These are phyloP conservation scores for Coniochaeta sp. DNA, from an alignment of 2,329 filamentous ascomycete genomes.

Conservation along the genomic window DNA sequence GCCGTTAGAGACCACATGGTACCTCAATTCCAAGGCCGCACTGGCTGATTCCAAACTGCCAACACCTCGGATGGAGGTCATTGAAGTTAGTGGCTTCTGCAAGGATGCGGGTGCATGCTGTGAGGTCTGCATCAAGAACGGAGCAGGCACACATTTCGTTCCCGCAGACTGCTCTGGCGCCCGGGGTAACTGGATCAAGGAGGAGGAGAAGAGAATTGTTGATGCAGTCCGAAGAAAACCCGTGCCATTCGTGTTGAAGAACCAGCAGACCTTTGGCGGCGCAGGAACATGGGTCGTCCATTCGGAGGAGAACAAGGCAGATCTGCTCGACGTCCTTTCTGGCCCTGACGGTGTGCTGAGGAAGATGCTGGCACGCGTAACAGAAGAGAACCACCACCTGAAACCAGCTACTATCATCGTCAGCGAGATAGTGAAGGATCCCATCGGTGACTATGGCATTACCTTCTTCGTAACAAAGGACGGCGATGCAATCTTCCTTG, in stretches of 20 bases:
- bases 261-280: slow-evolving; percentile 28
- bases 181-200: slow-evolving; percentile 20
- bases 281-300: slow-evolving; percentile 26
- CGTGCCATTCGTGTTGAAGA: slow-evolving; percentile 29
- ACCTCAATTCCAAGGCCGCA: slow-evolving; percentile 27
- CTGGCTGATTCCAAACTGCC: slow-evolving; percentile 25
- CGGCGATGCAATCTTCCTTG: slow-evolving; percentile 19
- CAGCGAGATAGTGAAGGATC: slow-evolving; percentile 22
- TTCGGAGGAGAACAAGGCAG: slow-evolving; percentile 16
- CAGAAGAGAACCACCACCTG: slow-evolving; percentile 21
- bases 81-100: slow-evolving; percentile 17
- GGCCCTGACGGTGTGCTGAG: slow-evolving; percentile 17
- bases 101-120: slow-evolving; percentile 16
- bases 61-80: slow-evolving; percentile 19
- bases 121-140: slow-evolving; percentile 11
- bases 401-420: slow-evolving; percentile 23
- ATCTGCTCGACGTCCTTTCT: slow-evolving; percentile 15
- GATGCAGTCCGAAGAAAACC: slow-evolving; percentile 13
- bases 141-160: slow-evolving; percentile 14
- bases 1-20: slow-evolving; percentile 24
- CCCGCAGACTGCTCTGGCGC: slow-evolving; percentile 18
- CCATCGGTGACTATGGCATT: slow-evolving; percentile 23
- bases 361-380: slow-evolving; percentile 22
- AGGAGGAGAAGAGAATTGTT: slow-evolving; percentile 19
- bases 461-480: slow-evolving; percentile 25